These are phyloP conservation scores for Gaultheria prostrata DNA, from an alignment of 148 eudicot genomes.

Conservation along the genomic window DNA sequence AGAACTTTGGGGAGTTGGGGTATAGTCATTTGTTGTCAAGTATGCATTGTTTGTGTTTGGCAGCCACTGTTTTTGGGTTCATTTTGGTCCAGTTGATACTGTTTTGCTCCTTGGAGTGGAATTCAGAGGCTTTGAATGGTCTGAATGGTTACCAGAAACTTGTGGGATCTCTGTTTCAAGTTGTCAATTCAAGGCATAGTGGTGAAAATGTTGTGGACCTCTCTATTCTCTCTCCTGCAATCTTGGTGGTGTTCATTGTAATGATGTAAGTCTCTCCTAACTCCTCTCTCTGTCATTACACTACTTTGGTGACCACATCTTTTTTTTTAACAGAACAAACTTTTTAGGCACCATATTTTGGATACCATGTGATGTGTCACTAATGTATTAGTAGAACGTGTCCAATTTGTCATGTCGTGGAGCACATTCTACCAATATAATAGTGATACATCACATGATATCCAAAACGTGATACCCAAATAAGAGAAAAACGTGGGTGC, in stretches of 20 bases:
- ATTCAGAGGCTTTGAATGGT: constrained; percentile 24
- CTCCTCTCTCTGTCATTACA: background rate
- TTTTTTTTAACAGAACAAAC: no score
- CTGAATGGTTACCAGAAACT: constrained; percentile 40
- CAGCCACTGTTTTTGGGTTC: constrained; percentile 39
- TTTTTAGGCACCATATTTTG: no score
- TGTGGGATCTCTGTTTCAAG: constrained; percentile 44
- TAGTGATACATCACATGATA: no score
- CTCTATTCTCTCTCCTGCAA: constrained; percentile 44
- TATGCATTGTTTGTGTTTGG: constrained; percentile 21
- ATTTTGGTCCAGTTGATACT: constrained; percentile 33
- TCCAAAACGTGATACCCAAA: no score
- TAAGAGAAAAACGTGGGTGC: no score
- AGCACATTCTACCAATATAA: no score
- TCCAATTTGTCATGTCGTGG: no score
- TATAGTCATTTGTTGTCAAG: constrained; percentile 43
- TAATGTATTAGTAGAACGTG: no score
- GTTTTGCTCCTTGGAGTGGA: constrained; percentile 56
- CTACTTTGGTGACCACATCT: no score
- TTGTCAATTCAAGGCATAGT: constrained; percentile 58
- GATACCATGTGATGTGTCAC: no score
- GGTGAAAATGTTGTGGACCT: constrained; percentile 68
- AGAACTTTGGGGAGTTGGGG: constrained; percentile 31
- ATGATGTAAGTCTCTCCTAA: constrained; percentile 57
- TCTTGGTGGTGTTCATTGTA: constrained; percentile 45